A percentile compares a stretch with the other conserved stretches of the same genome.
Conservation (phyloP, 2,329 filamentous ascomycete genomes). For the Microdochium bolleyi region DNA sequence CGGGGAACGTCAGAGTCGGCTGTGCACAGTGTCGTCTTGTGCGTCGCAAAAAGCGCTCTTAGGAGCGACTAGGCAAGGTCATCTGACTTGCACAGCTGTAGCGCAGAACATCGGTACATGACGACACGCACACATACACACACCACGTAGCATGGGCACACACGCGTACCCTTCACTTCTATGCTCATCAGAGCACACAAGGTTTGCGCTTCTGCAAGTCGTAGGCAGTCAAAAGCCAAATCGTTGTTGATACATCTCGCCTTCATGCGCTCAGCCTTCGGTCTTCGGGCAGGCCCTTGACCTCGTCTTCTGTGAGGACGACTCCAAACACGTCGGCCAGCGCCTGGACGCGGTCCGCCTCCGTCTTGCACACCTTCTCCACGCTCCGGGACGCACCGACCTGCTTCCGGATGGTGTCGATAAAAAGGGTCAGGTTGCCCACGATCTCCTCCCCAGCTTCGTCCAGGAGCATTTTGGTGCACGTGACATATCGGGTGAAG, state of each 20-base stretch:
- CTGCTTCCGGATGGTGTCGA: neutral
- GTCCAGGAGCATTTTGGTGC: neutral
- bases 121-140: neutral
- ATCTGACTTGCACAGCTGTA: too few relatives aligned
- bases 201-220: too few relatives aligned
- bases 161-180: too few relatives aligned
- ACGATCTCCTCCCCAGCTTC: neutral
- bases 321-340: neutral
- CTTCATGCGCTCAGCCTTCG: neutral
- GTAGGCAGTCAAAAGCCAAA: too few relatives aligned
- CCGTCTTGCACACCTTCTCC: neutral
- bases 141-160: neutral
- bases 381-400: neutral
- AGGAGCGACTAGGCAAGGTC: too few relatives aligned
- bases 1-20: neutral
- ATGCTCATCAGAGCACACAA: too few relatives aligned
- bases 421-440: neutral
- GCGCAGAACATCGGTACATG: too few relatives aligned
- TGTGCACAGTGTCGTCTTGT: neutral
- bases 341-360: neutral
- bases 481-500: neutral
- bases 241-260: too few relatives aligned
- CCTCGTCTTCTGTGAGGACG: neutral
- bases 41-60: neutral
- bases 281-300: neutral